Evolutionary conservation across 2,329 filamentous ascomycete species (phyloP), one percentile per base, ranked within the genome.

Genomic region (Erysiphe neolycopersici): DNA sequence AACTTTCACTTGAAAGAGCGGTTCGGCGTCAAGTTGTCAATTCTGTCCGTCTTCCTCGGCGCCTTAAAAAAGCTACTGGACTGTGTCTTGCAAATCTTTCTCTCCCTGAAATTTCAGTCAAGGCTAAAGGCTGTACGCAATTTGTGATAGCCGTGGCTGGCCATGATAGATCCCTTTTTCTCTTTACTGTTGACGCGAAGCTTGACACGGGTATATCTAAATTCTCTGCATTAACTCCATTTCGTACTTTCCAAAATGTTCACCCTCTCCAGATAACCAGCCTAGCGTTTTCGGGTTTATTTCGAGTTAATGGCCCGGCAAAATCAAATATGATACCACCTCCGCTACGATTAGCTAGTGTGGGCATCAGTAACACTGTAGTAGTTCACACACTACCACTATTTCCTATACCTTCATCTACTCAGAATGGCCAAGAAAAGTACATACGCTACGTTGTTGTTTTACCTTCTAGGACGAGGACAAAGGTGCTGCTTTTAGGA

Each of bases 121-220:
- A 67, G 1, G 62, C 57, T 41, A 60, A 72, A 43, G 71, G 69
- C 43, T 73, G 79, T 46, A 71, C 76, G 40, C 83, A 94, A 59
- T 79, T 83, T 49, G 70, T 79, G 40, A 67, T 93, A 50, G 85
- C 84, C 6, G 73, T 91, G 13, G 79, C 80, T 2, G 78, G 77
- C 9, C 78, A 79, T 52, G 80, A 91, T 57, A 73, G 75, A 47
- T 83, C 81, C 11, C 76, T 93, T 49, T 72, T 71, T 5, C 62
- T 93, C 26, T 79, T 76, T 58, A 85, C 81, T 0, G 62, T 92
- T 46, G 79, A 91, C 49, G 79, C 82, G 55, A 64, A 64, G 46
- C 56, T 60, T 16, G 58, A 63, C 30, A 57, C 57, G 18, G 57
- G 58, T 9, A 57, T 71, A 40, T 64, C 67, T 36, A 57, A 75